Conservation (phyloP, 2,329 filamentous ascomycete genomes). For the Colletotrichum sansevieriae region DNA sequence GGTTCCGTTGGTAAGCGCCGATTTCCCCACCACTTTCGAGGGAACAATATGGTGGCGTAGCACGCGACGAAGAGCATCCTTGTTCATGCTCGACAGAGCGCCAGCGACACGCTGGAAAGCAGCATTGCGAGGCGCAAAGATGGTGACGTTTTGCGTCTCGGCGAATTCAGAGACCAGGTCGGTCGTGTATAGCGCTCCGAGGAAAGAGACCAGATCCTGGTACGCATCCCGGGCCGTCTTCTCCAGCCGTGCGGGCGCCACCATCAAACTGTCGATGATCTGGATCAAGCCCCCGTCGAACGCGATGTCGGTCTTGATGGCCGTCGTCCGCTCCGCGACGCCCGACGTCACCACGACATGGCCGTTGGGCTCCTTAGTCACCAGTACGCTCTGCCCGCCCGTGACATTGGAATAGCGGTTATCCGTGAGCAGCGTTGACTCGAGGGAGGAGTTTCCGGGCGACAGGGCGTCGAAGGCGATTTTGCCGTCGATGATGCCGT, state of each 20-base stretch:
- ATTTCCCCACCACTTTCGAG: conserved; percentile 20
- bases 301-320: conserved; percentile 57
- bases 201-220: conserved; percentile 37
- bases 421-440: conserved; percentile 59
- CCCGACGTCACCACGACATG: conserved; percentile 44
- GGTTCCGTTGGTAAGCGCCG: conserved; percentile 22
- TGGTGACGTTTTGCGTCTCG: conserved; percentile 34
- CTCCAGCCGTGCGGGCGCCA: conserved; percentile 54
- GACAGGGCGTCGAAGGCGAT: conserved; percentile 56
- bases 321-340: conserved; percentile 58
- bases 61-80: conserved; percentile 34
- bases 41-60: conserved; percentile 41
- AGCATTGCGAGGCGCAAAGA: conserved; percentile 39
- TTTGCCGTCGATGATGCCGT: conserved; percentile 70
- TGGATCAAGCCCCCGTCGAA: conserved; percentile 66
- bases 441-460: conserved; percentile 54
- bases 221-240: conserved; percentile 39
- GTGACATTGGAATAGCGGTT: conserved; percentile 62
- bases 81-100: conserved; percentile 18
- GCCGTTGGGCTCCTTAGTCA: conserved; percentile 58
- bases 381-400: conserved; percentile 61
- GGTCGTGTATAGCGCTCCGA: conserved; percentile 40
- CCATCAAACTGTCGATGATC: conserved; percentile 64
- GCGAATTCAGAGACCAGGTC: conserved; percentile 40
- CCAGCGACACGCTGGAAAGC: conserved; percentile 38